phyloP scores from a whole-genome alignment of 495 filamentous ascomycete genomes.

The Umbilicaria muhlenbergii region DNA sequence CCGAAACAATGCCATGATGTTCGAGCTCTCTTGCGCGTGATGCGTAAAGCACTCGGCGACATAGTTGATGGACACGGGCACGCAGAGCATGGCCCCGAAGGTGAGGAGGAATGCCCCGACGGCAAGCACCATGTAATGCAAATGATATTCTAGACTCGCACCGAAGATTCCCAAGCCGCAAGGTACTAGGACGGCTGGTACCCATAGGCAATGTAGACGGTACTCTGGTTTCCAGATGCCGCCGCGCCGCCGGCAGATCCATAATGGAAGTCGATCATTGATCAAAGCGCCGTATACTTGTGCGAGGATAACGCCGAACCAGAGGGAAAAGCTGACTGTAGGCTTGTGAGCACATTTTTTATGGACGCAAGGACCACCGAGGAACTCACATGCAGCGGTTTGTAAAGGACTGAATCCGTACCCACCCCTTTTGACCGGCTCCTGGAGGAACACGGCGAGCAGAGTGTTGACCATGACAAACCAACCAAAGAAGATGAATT shows the following conservation, averaged over 20 bases:
- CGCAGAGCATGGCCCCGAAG: constrained; percentile 21
- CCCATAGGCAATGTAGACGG: constrained; percentile 31
- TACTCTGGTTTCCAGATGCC: constrained; percentile 37
- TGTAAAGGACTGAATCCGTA: constrained; percentile 23
- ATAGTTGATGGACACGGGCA: constrained; percentile 33
- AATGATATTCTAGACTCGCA: constrained; percentile 27
- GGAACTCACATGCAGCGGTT: constrained; percentile 22
- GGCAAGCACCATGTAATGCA: constrained; percentile 32
- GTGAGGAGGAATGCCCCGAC: constrained; percentile 29
- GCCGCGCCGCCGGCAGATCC: constrained; percentile 18
- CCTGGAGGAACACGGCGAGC: constrained; percentile 22
- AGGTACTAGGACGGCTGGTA: constrained; percentile 28
- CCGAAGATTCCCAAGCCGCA: constrained; percentile 34
- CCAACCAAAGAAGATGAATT: constrained; percentile 19
- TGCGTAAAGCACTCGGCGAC: constrained; percentile 29
- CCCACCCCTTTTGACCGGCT: constrained; percentile 17
- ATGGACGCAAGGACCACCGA: not conserved
- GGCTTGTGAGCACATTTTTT: not conserved
- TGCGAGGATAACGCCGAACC: constrained; percentile 29
- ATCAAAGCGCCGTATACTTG: constrained; percentile 26
- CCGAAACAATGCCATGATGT: constrained; percentile 26
- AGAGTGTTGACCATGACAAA: constrained; percentile 20
- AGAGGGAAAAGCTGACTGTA: constrained; percentile 28
- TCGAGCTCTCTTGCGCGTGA: constrained; percentile 26
- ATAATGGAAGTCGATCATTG: constrained; percentile 30